Percentiles rank a stretch among this genome's conserved stretches.
Conservation (phyloP, 2,329 filamentous ascomycete genomes). For the Cytospora piceicola region DNA sequence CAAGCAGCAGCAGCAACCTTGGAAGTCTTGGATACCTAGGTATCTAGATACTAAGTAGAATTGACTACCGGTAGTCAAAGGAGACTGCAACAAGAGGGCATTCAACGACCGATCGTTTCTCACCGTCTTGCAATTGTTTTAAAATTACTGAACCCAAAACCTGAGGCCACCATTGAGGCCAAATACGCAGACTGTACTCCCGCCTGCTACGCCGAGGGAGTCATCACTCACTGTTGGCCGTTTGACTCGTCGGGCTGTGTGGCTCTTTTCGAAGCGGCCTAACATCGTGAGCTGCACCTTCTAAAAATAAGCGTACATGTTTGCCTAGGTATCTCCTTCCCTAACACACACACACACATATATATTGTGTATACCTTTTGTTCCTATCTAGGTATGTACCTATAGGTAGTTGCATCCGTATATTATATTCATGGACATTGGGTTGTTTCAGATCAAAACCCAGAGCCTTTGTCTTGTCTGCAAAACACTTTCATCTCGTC, state of each 20-base stretch:
- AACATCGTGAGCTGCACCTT: slow-evolving; percentile 1
- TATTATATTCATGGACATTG: neutral
- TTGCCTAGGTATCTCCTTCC: neutral
- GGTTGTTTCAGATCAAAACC: neutral
- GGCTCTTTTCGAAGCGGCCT: neutral
- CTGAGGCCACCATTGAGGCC: neutral
- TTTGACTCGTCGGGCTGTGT: slow-evolving; percentile 22
- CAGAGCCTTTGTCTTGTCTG: neutral
- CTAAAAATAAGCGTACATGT: neutral
- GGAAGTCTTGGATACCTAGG: too few relatives aligned
- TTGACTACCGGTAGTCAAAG: neutral
- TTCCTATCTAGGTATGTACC: neutral
- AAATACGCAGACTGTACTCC: neutral
- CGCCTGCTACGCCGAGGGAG: neutral
- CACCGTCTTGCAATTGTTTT: neutral
- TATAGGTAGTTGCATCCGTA: neutral
- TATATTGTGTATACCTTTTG: neutral
- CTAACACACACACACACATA: neutral
- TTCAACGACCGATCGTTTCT: neutral
- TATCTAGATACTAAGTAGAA: too few relatives aligned
- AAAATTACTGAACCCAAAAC: too few relatives aligned
- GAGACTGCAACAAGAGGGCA: neutral
- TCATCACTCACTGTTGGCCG: slow-evolving; percentile 7
- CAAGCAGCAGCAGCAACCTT: too few relatives aligned
- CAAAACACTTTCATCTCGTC: neutral